Conservation (phyloP, 164 flowering plant species). For the Nymphaea thermarum region DNA sequence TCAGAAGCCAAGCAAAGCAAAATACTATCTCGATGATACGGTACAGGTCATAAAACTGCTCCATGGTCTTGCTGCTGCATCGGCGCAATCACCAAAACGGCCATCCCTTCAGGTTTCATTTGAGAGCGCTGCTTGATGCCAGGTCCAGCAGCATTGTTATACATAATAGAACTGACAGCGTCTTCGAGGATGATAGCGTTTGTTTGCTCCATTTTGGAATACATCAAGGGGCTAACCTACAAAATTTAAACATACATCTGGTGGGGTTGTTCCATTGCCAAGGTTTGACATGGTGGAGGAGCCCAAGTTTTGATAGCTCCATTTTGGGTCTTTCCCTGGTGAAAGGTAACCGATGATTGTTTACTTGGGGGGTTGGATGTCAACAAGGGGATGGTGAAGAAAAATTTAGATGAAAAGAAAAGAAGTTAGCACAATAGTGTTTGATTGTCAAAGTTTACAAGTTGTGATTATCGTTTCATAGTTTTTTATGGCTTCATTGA, state of each 20-base stretch:
- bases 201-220: not conserved
- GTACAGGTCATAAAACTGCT: conserved; percentile 14
- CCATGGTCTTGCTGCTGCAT: conserved; percentile 11
- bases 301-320: not conserved
- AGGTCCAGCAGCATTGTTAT: not conserved
- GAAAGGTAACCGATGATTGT: not conserved
- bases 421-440: not conserved
- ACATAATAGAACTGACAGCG: not conserved
- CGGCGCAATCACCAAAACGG: conserved; percentile 5
- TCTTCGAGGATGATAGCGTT: not conserved
- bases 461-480: not conserved
- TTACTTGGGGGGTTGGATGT: not conserved
- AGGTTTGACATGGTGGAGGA: not conserved
- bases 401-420: not conserved
- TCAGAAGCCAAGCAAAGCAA: conserved; percentile 15
- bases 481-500: not conserved
- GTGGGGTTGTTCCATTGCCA: not conserved
- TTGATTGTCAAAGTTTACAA: not conserved
- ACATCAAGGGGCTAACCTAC: not conserved
- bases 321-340: not conserved
- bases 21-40: conserved; percentile 15
- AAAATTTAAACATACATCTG: not conserved
- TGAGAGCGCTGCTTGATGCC: conserved; percentile 10
- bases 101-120: conserved; percentile 10
- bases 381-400: not conserved